These are phyloP conservation scores for Phyllosticta capitalensis DNA, from an alignment of 2,329 filamentous ascomycete genomes.

Conservation along the genomic window DNA sequence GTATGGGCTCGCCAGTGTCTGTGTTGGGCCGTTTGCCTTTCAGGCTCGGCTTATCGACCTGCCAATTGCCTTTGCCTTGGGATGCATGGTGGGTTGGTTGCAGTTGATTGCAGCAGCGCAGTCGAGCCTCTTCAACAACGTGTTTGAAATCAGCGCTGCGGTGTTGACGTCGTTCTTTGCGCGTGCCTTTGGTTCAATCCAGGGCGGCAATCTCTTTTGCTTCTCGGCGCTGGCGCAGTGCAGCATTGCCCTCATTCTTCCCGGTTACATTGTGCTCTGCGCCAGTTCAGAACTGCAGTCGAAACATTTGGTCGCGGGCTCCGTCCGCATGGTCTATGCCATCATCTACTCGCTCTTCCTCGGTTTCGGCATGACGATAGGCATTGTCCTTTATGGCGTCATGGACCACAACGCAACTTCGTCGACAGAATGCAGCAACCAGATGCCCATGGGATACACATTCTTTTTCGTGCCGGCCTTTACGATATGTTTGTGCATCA, in stretches of 20 bases:
- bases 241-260: slow-evolving; percentile 41
- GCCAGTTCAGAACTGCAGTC: slow-evolving; percentile 41
- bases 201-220: slow-evolving; percentile 37
- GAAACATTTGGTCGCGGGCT: slow-evolving; percentile 39
- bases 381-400: slow-evolving; percentile 40
- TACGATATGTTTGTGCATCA: slow-evolving; percentile 58
- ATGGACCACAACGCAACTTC: slow-evolving; percentile 39
- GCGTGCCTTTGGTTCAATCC: slow-evolving; percentile 40
- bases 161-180: slow-evolving; percentile 42
- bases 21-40: slow-evolving; percentile 73
- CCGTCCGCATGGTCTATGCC: slow-evolving; percentile 44
- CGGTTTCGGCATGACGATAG: slow-evolving; percentile 43
- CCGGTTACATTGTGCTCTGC: slow-evolving; percentile 43
- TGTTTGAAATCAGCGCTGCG: slow-evolving; percentile 41
- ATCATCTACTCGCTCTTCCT: slow-evolving; percentile 45
- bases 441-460: slow-evolving; percentile 43
- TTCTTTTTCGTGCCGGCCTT: slow-evolving; percentile 70
- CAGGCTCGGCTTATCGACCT: slow-evolving; percentile 67
- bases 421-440: slow-evolving; percentile 32
- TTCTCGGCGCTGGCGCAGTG: slow-evolving; percentile 43
- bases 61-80: slow-evolving; percentile 66
- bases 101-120: slow-evolving; percentile 66
- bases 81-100: slow-evolving; percentile 62
- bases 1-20: slow-evolving; percentile 67
- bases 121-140: slow-evolving; percentile 57